phyloP scores from a whole-genome alignment of 2,329 filamentous ascomycete genomes.

The Hortaea werneckii region DNA sequence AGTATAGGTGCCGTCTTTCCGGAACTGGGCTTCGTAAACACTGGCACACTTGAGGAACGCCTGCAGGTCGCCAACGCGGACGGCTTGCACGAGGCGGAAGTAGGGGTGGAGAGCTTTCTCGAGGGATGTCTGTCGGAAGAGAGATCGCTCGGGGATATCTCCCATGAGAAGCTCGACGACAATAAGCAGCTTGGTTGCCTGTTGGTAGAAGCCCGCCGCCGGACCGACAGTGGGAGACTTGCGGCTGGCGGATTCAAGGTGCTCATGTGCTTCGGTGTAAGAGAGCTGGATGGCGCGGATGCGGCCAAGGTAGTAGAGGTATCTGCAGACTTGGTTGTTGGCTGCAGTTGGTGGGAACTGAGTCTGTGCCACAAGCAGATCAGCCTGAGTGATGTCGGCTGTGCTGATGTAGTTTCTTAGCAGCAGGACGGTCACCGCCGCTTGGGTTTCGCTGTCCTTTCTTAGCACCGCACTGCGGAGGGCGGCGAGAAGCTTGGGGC shows the following conservation, averaged over 20 bases:
- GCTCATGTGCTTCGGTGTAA: conserved; percentile 94
- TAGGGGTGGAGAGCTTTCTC: conserved; percentile 87
- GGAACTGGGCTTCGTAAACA: conserved; percentile 72
- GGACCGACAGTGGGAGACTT: conserved; percentile 87
- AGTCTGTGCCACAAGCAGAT: conserved; percentile 89
- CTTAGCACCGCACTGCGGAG: conserved; percentile 90
- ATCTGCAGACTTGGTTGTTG: conserved; percentile 96
- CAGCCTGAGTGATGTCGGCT: conserved; percentile 92
- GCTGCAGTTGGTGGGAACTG: conserved; percentile 88
- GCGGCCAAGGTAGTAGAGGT: conserved; percentile 92
- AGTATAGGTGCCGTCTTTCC: conserved; percentile 88
- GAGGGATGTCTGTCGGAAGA: conserved; percentile 81
- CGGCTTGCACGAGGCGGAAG: conserved; percentile 85
- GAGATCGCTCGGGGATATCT: conserved; percentile 89
- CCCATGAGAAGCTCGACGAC: conserved; percentile 97
- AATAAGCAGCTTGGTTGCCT: conserved; percentile 88
- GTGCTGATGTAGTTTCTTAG: conserved; percentile 93
- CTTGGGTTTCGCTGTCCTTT: conserved; percentile 96
- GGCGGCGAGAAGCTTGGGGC: conserved; percentile 75
- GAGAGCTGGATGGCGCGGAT: conserved; percentile 93
- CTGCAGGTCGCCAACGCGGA: conserved; percentile 90
- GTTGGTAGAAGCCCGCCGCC: conserved; percentile 89
- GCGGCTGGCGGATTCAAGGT: conserved; percentile 83
- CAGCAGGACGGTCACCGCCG: conserved; percentile 86
- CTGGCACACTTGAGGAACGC: conserved; percentile 84